Conservation (phyloP, 306 rosid species). For the Lablab purpureus region DNA sequence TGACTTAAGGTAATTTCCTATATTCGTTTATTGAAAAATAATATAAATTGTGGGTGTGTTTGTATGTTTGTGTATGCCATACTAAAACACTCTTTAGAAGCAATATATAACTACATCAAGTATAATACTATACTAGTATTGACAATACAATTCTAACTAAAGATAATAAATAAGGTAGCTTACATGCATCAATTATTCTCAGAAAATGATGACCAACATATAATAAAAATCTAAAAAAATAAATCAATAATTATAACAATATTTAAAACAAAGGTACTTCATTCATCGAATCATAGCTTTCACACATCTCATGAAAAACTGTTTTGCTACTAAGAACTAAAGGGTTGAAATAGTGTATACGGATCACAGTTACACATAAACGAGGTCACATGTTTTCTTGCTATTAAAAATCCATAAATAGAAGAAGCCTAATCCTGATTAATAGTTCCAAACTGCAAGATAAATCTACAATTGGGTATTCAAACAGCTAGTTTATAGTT, state of each 20-base stretch:
- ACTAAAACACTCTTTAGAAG: background rate
- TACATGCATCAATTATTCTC: background rate
- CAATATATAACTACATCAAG: background rate
- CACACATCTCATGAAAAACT: background rate
- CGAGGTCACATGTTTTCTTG: background rate
- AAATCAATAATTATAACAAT: background rate
- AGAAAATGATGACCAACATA: background rate
- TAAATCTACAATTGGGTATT: background rate
- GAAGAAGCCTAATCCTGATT: background rate
- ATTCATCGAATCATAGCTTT: constrained; percentile 1
- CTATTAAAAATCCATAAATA: background rate
- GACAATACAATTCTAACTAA: constrained; percentile 23
- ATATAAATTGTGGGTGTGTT: background rate
- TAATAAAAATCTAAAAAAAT: background rate
- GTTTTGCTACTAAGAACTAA: background rate
- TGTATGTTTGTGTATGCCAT: background rate
- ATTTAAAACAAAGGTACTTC: background rate
- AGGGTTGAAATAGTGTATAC: constrained; percentile 12
- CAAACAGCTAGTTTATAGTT: background rate
- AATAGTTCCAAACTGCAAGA: background rate
- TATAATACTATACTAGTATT: background rate
- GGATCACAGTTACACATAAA: constrained; percentile 24
- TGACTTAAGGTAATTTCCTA: background rate
- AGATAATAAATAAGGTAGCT: background rate
- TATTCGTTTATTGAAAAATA: background rate